These are phyloP conservation scores for Cystobasidium ongulense DNA, from an alignment of 768 basidiomycete species.

Conservation along the genomic window DNA sequence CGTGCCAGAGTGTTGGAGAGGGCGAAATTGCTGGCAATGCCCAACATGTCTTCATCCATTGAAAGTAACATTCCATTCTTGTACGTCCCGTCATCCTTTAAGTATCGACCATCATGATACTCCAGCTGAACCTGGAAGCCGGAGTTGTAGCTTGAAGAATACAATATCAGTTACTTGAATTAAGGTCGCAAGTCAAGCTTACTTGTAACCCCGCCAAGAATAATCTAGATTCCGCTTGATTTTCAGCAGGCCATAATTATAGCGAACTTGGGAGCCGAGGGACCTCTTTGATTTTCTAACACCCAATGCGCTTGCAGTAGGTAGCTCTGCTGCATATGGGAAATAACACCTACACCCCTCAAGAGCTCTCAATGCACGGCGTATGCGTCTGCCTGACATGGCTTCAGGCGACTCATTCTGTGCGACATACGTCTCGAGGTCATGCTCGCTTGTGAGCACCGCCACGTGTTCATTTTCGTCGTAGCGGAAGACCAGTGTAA, in stretches of 20 bases:
- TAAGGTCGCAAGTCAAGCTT: not conserved
- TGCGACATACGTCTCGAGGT: constrained; percentile 46
- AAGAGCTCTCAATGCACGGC: constrained; percentile 58
- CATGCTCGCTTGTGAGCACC: constrained; percentile 6
- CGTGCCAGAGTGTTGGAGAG: constrained; percentile 54
- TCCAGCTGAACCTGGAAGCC: constrained; percentile 59
- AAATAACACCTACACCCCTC: constrained; percentile 57
- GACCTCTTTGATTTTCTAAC: constrained; percentile 40
- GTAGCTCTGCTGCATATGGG: not conserved
- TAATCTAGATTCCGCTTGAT: constrained; percentile 37
- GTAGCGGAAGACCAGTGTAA: constrained; percentile 53
- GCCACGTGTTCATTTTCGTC: constrained; percentile 3
- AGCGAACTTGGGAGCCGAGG: constrained; percentile 49
- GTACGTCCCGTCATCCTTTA: constrained; percentile 2
- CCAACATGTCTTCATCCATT: constrained; percentile 54
- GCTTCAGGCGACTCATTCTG: constrained; percentile 57
- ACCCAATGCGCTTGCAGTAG: not conserved
- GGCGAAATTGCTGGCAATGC: constrained; percentile 60
- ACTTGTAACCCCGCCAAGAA: constrained; percentile 33
- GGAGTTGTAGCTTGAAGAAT: constrained; percentile 30
- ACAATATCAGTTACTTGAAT: constrained; percentile 46
- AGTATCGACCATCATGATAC: constrained; percentile 46
- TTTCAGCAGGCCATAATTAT: constrained; percentile 10
- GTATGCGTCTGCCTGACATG: constrained; percentile 53
- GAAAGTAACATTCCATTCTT: constrained; percentile 48